A percentile compares a stretch with the other conserved stretches of the same genome.
Evolutionary conservation across 176 grass and related monocot species (phyloP).

Genomic region (Phyllostachys edulis): DNA sequence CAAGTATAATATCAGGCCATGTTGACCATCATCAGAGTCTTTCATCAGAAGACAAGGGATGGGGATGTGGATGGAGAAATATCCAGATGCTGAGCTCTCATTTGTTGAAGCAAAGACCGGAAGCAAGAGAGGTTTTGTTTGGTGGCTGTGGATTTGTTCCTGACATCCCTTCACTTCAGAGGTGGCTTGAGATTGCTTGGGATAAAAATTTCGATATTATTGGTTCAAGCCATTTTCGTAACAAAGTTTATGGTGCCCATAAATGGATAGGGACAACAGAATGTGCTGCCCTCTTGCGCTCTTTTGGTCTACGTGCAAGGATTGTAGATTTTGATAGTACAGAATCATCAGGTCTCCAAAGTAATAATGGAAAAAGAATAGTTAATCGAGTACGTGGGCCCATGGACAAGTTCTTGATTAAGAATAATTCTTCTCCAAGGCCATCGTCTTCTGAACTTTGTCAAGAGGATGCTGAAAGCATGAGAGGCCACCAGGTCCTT

Average conservation of each 20-base stretch:
- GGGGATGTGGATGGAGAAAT: conserved; percentile 97
- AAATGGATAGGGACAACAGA: conserved; percentile 88
- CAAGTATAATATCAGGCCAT: conserved; percentile 62
- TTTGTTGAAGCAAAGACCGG: conserved; percentile 58
- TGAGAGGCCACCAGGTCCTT: conserved; percentile 65
- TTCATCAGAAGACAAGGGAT: conserved; percentile 75
- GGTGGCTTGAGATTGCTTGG: conserved; percentile 97
- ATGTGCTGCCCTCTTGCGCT: conserved; percentile 74
- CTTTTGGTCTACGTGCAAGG: conserved; percentile 77
- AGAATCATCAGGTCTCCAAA: conserved; percentile 40
- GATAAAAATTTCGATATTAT: conserved; percentile 60
- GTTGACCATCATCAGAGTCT: conserved; percentile 81
- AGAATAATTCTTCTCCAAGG: conserved; percentile 11
- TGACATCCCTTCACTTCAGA: conserved; percentile 87
- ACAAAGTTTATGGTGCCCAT: conserved; percentile 67
- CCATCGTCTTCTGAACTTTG: conserved; percentile 36
- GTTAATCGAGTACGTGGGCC: conserved; percentile 48
- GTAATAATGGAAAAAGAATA: conserved; percentile 34
- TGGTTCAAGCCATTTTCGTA: conserved; percentile 58
- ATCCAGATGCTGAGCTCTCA: conserved; percentile 92
- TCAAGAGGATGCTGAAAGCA: conserved; percentile 39
- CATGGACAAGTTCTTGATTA: conserved; percentile 75
- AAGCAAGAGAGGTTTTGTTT: conserved; percentile 60
- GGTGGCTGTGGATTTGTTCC: conserved; percentile 83
- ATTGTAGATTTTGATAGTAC: conserved; percentile 95